phyloP scores from a whole-genome alignment of 352 stramenopile species.

The Albugo laibachii region DNA sequence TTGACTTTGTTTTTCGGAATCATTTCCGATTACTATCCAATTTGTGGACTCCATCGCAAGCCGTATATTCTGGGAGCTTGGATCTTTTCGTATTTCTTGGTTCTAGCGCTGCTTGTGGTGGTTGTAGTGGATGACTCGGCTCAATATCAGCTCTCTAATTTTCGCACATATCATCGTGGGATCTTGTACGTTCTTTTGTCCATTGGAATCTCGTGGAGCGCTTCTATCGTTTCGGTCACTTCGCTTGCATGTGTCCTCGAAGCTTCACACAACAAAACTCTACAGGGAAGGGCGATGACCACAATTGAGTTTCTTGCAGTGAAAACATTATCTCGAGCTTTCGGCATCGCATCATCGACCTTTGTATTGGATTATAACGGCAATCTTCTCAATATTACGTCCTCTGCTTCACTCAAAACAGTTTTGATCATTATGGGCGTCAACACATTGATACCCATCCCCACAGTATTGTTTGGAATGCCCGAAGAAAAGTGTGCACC shows the following conservation, averaged over 20 bases:
- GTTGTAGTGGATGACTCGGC: conserved; percentile 36
- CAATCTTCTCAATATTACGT: conserved; percentile 8
- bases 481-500: conserved; percentile 24
- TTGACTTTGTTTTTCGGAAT: conserved; percentile 56
- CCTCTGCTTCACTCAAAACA: conserved; percentile 28
- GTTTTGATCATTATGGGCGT: conserved; percentile 49
- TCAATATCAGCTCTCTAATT: conserved; percentile 1
- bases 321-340: conserved; percentile 16
- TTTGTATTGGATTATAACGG: conserved; percentile 13
- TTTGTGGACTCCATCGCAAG: conserved; percentile 56
- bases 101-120: conserved; percentile 36
- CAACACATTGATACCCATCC: conserved; percentile 38
- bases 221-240: conserved; percentile 32
- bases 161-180: conserved; percentile 12
- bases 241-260: conserved; percentile 49
- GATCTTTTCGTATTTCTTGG: conserved; percentile 40
- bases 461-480: conserved; percentile 33
- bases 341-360: conserved; percentile 13
- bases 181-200: conserved; percentile 51
- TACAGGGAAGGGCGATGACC: conserved; percentile 43
- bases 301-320: conserved; percentile 29
- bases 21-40: conserved; percentile 59
- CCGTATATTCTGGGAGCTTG: conserved; percentile 57
- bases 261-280: conserved; percentile 51
- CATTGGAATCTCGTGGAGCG: conserved; percentile 37